Percentiles rank a stretch among this genome's conserved stretches.
phyloP scores from a whole-genome alignment of 2,329 filamentous ascomycete genomes.

The Fusarium sarcochroum region DNA sequence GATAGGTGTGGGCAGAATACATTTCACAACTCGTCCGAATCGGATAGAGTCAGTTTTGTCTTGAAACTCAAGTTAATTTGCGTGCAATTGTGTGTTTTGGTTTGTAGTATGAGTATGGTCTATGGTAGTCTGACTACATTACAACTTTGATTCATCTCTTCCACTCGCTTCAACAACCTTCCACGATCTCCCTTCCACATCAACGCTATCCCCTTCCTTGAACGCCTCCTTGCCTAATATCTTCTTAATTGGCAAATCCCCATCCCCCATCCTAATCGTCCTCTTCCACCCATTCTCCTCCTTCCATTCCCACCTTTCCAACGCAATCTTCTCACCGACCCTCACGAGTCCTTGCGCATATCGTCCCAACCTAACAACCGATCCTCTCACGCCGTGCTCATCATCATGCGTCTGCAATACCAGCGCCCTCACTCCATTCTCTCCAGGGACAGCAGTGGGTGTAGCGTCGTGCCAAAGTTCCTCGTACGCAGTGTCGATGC shows the following conservation, averaged over 20 bases:
- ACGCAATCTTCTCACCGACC: conserved; percentile 57
- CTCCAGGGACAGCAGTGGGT: conserved; percentile 42
- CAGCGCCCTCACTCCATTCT: conserved; percentile 2
- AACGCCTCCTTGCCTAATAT: conserved; percentile 29
- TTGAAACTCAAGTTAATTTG: neutral
- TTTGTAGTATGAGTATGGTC: neutral
- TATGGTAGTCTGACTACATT: neutral
- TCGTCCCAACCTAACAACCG: conserved; percentile 67
- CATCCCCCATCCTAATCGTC: conserved; percentile 53
- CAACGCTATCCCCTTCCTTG: conserved; percentile 39
- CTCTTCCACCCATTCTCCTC: conserved; percentile 53
- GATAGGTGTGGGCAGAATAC: conserved; percentile 19
- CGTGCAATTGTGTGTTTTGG: neutral
- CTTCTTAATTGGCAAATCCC: conserved; percentile 54
- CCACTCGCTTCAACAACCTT: conserved; percentile 52
- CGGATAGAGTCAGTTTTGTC: conserved; percentile 8
- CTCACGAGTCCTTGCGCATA: conserved; percentile 70
- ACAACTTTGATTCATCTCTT: neutral
- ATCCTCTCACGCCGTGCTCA: conserved; percentile 57
- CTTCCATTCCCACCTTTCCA: conserved; percentile 69
- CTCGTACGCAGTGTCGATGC: conserved; percentile 69
- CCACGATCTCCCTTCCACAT: conserved; percentile 50
- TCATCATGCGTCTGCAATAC: conserved; percentile 32
- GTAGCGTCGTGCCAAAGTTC: conserved; percentile 73
- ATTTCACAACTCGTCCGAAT: conserved; percentile 18